Conservation (phyloP, 1,139 yeast genomes). For the Yamadazyma dushanensis region DNA sequence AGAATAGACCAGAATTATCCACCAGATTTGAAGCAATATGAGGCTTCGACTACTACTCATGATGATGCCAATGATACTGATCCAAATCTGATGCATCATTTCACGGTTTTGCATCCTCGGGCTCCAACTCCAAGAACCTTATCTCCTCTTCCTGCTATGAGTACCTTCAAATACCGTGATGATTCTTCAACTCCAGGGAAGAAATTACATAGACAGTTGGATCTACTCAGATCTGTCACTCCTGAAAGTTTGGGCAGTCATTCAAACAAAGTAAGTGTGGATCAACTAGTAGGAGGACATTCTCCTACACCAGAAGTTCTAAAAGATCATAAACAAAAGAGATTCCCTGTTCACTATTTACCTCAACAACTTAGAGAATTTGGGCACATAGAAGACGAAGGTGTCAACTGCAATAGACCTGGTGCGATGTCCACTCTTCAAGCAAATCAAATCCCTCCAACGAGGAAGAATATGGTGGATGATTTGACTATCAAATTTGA, state of each 20-base stretch:
- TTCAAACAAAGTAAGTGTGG: slow-evolving; percentile 1
- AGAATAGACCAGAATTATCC: slow-evolving; percentile 62
- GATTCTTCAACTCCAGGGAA: neutral
- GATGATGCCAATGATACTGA: slow-evolving; percentile 33
- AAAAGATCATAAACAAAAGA: slow-evolving; percentile 11
- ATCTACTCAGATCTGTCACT: neutral
- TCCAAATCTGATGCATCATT: slow-evolving; percentile 17
- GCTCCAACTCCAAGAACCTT: slow-evolving; percentile 3
- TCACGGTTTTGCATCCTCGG: slow-evolving; percentile 9
- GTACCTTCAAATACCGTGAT: neutral
- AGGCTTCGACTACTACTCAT: slow-evolving; percentile 32
- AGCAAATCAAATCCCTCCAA: slow-evolving; percentile 32
- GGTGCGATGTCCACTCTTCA: slow-evolving; percentile 17
- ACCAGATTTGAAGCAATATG: slow-evolving; percentile 46
- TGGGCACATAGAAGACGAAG: slow-evolving; percentile 21
- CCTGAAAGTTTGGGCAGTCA: neutral
- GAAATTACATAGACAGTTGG: slow-evolving; percentile 4
- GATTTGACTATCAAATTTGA: slow-evolving; percentile 41
- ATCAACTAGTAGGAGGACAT: neutral
- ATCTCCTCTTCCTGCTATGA: neutral
- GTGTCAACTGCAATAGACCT: slow-evolving; percentile 17
- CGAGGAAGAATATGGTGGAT: slow-evolving; percentile 38
- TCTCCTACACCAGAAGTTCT: slow-evolving; percentile 3
- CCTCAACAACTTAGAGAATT: slow-evolving; percentile 31
- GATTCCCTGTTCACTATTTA: slow-evolving; percentile 39